Evolutionary conservation across 768 basidiomycete species (phyloP).

Genomic region (Dendrothele bispora): DNA sequence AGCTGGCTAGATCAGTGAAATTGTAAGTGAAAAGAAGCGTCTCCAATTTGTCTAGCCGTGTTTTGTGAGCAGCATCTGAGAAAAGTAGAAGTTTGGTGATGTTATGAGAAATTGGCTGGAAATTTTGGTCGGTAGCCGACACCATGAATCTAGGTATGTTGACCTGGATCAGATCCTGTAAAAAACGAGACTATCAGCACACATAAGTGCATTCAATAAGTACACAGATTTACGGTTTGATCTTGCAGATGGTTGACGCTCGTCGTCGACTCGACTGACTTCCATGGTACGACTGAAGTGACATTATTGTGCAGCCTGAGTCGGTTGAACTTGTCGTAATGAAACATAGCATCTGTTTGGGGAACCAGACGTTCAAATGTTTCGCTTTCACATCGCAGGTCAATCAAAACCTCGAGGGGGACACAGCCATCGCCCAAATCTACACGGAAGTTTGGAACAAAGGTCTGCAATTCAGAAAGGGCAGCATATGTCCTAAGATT

Average conservation of each 20-base stretch:
- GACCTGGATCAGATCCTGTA: slow-evolving; percentile 78
- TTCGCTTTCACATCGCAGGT: slow-evolving; percentile 76
- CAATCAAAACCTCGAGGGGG: slow-evolving; percentile 89
- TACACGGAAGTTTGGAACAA: slow-evolving; percentile 60
- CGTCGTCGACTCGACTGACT: slow-evolving; percentile 36
- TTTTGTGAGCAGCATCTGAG: slow-evolving; percentile 82
- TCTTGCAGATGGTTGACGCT: slow-evolving; percentile 55
- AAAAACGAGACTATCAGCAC: background rate
- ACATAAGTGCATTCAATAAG: slow-evolving; percentile 1
- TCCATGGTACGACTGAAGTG: slow-evolving; percentile 46
- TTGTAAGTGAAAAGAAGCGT: slow-evolving; percentile 86
- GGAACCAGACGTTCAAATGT: slow-evolving; percentile 90
- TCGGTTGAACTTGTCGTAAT: slow-evolving; percentile 94
- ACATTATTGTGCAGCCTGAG: slow-evolving; percentile 77
- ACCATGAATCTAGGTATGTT: slow-evolving; percentile 87
- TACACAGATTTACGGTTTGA: slow-evolving; percentile 53
- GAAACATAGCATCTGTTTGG: slow-evolving; percentile 81
- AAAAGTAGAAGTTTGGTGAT: slow-evolving; percentile 88
- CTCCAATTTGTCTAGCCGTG: slow-evolving; percentile 75
- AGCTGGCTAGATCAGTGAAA: slow-evolving; percentile 69
- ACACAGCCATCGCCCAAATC: slow-evolving; percentile 55
- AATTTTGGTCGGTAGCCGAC: slow-evolving; percentile 79
- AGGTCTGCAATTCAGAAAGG: slow-evolving; percentile 82
- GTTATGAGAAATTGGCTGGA: slow-evolving; percentile 81
- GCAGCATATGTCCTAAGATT: slow-evolving; percentile 83